A percentile compares a stretch with the other conserved stretches of the same genome.
Conservation (phyloP, 805 yeast species). For the Cyberlindnera xylosilytica region DNA sequence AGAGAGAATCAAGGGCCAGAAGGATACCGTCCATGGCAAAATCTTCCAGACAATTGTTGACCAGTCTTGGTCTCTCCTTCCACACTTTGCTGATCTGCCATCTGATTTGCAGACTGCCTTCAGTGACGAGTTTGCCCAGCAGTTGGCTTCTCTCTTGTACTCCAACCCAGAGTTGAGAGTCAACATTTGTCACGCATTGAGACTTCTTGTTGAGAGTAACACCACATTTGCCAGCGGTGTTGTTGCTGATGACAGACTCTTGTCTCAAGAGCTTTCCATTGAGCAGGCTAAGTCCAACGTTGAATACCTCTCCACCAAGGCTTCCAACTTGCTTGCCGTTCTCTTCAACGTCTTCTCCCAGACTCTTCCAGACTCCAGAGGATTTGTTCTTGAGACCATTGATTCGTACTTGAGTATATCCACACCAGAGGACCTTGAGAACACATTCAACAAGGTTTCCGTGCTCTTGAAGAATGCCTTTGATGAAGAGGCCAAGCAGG, state of each 20-base stretch:
- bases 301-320: conserved; percentile 58
- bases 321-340: conserved; percentile 79
- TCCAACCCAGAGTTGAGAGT: conserved; percentile 72
- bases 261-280: conserved; percentile 60
- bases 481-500: conserved; percentile 47
- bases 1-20: conserved; percentile 41
- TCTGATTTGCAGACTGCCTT: conserved; percentile 64
- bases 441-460: conserved; percentile 84
- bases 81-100: conserved; percentile 87
- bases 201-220: conserved; percentile 75
- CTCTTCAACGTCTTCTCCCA: conserved; percentile 91
- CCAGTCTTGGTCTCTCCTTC: conserved; percentile 90
- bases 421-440: conserved; percentile 59
- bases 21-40: conserved; percentile 66
- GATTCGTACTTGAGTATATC: conserved; percentile 75
- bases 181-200: conserved; percentile 78
- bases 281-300: conserved; percentile 53
- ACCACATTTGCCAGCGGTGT: conserved; percentile 60
- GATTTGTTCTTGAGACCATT: conserved; percentile 81
- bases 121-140: conserved; percentile 73
- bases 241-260: conserved; percentile 49
- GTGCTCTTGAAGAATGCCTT: conserved; percentile 70
- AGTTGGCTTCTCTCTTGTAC: conserved; percentile 71
- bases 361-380: conserved; percentile 79
- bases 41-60: conserved; percentile 82